These are phyloP conservation scores for Priceomyces castillae DNA, from an alignment of 805 yeast genomes.

Conservation along the genomic window DNA sequence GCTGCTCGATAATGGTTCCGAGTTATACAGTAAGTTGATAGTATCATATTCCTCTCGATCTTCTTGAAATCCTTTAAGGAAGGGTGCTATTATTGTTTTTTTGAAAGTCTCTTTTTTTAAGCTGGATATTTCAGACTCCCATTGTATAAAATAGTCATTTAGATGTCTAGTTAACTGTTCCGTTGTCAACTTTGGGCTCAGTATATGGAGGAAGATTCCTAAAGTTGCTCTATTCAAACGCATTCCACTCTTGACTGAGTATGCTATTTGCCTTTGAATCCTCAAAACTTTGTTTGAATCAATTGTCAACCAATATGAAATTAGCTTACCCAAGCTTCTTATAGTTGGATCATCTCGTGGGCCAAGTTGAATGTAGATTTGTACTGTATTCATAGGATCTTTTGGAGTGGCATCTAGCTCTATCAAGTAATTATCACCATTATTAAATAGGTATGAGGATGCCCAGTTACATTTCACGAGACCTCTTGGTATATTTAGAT, in stretches of 20 bases:
- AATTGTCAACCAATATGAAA: conserved; percentile 46
- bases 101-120: conserved; percentile 37
- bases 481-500: conserved; percentile 12
- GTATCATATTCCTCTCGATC: conserved; percentile 8
- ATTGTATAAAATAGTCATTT: conserved; percentile 43
- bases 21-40: conserved; percentile 20
- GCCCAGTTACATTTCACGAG: conserved; percentile 18
- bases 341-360: conserved; percentile 30
- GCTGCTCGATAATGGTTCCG: conserved; percentile 27
- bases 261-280: conserved; percentile 58
- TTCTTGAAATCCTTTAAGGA: conserved; percentile 20
- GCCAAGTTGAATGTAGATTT: conserved; percentile 59
- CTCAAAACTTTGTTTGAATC: conserved; percentile 49
- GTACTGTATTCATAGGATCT: conserved; percentile 54
- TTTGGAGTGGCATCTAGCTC: conserved; percentile 32
- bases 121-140: conserved; percentile 33
- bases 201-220: conserved; percentile 57
- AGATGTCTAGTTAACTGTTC: conserved; percentile 42
- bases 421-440: conserved; percentile 21
- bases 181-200: conserved; percentile 49
- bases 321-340: conserved; percentile 44
- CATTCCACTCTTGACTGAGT: conserved; percentile 56
- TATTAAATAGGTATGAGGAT: conserved; percentile 28
- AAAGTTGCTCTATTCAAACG: conserved; percentile 48
- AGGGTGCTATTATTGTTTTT: conserved; percentile 32